Percentiles rank a stretch among this genome's conserved stretches.
Conservation (phyloP, 2,329 filamentous ascomycete genomes). For the Bipolaris cookei region DNA sequence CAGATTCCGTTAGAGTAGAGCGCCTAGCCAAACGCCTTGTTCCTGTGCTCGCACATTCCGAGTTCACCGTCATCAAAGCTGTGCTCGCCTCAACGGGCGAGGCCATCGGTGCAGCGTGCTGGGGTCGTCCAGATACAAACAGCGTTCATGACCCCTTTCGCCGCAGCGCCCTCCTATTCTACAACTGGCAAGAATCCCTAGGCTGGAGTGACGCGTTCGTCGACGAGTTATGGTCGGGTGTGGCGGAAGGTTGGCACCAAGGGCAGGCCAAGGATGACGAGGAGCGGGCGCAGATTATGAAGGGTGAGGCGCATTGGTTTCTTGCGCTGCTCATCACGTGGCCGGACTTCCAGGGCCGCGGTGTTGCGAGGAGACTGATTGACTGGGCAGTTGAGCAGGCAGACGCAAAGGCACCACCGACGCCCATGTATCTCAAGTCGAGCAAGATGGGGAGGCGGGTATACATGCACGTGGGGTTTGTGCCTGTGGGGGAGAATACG, state of each 20-base stretch:
- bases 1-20: slow-evolving; percentile 15
- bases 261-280: slow-evolving; percentile 28
- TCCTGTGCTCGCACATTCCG: slow-evolving; percentile 22
- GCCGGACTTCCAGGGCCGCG: slow-evolving; percentile 40
- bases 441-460: slow-evolving; percentile 31
- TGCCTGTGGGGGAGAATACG: slow-evolving; percentile 22
- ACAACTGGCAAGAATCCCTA: slow-evolving; percentile 28
- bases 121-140: slow-evolving; percentile 28
- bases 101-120: slow-evolving; percentile 39
- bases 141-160: slow-evolving; percentile 29
- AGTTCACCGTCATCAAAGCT: slow-evolving; percentile 40
- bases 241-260: slow-evolving; percentile 29
- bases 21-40: slow-evolving; percentile 32
- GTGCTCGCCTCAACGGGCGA: slow-evolving; percentile 24
- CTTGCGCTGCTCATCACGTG: slow-evolving; percentile 37
- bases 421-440: slow-evolving; percentile 41
- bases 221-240: slow-evolving; percentile 34
- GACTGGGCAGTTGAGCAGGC: slow-evolving; percentile 42
- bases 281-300: slow-evolving; percentile 21
- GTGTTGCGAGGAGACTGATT: slow-evolving; percentile 37
- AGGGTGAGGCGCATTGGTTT: slow-evolving; percentile 41
- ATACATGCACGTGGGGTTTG: slow-evolving; percentile 43
- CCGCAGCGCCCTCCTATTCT: slow-evolving; percentile 26
- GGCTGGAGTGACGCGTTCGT: slow-evolving; percentile 34
- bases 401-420: slow-evolving; percentile 31